Conservation (phyloP, 2,329 filamentous ascomycete genomes). For the Purpureocillium lavendulum region DNA sequence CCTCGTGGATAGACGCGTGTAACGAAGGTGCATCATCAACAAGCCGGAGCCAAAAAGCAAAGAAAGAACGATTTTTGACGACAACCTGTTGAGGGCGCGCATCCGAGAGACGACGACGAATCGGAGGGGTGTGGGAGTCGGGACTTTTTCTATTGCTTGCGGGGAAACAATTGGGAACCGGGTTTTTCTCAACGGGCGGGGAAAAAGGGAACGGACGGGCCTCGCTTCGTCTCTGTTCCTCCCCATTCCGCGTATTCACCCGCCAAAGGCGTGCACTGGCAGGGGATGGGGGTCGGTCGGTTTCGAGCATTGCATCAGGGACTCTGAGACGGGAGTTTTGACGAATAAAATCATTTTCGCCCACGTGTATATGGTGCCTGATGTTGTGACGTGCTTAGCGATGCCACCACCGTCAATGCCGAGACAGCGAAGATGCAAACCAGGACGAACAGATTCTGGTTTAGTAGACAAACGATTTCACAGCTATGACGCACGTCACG, state of each 20-base stretch:
- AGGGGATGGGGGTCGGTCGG: slow-evolving; percentile 24
- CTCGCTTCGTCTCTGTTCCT: neutral
- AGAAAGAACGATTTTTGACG: slow-evolving; percentile 2
- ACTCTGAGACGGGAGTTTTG: slow-evolving; percentile 28
- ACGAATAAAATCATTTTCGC: slow-evolving; percentile 32
- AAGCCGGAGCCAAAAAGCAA: neutral
- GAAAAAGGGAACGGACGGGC: neutral
- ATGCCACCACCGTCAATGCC: too few species aligned
- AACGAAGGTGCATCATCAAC: slow-evolving; percentile 5
- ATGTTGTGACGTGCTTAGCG: too few species aligned
- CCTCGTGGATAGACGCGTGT: slow-evolving; percentile 4
- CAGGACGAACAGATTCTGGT: too few species aligned
- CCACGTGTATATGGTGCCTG: slow-evolving; percentile 4
- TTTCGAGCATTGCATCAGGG: slow-evolving; percentile 34
- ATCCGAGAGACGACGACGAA: neutral
- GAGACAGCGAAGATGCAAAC: too few species aligned
- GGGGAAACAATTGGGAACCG: neutral
- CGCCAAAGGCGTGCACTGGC: slow-evolving; percentile 7
- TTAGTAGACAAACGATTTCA: too few species aligned
- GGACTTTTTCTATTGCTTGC: neutral
- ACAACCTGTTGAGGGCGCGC: neutral
- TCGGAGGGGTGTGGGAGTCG: neutral
- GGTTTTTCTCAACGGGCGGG: neutral
- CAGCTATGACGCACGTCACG: too few species aligned
- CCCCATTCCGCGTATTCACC: neutral